phyloP scores from a whole-genome alignment of 495 filamentous ascomycete genomes.

The Penicillium ucsense region DNA sequence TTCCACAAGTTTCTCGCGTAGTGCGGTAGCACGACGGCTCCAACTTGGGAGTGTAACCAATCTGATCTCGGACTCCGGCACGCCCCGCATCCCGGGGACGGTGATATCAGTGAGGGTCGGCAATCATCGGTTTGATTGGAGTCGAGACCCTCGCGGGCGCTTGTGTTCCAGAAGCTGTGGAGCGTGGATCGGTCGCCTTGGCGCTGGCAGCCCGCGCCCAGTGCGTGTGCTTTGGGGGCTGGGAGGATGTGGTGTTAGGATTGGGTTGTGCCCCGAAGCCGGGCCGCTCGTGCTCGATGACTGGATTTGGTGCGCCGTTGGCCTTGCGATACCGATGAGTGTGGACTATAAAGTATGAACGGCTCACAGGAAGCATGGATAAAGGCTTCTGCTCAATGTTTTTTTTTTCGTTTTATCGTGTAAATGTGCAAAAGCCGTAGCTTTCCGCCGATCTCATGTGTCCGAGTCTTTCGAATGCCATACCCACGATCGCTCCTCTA shows the following conservation, averaged over 20 bases:
- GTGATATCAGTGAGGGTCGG: constrained; percentile 25
- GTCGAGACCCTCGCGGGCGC: constrained; percentile 2
- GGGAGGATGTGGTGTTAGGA: neutral
- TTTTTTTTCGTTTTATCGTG: too few relatives aligned
- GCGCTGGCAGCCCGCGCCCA: constrained; percentile 12
- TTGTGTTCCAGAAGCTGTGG: constrained; percentile 36
- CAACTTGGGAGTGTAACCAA: constrained; percentile 2
- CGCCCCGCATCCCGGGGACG: constrained; percentile 26
- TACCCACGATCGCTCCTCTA: too few relatives aligned
- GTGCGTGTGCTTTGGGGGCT: constrained; percentile 11
- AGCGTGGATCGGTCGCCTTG: constrained; percentile 31
- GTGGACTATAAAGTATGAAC: too few relatives aligned
- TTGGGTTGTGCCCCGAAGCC: neutral
- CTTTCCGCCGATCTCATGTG: too few relatives aligned
- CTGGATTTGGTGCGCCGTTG: too few relatives aligned
- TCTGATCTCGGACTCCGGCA: constrained; percentile 20
- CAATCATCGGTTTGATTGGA: constrained; percentile 8
- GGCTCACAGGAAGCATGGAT: too few relatives aligned
- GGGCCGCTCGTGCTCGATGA: neutral
- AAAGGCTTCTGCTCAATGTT: too few relatives aligned
- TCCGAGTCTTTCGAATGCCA: too few relatives aligned
- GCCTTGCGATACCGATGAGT: too few relatives aligned
- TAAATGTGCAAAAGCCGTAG: too few relatives aligned
- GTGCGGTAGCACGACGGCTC: neutral
- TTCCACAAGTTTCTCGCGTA: neutral